Evolutionary conservation across 257 asterid species (phyloP).

Genomic region (Mitragyna speciosa): DNA sequence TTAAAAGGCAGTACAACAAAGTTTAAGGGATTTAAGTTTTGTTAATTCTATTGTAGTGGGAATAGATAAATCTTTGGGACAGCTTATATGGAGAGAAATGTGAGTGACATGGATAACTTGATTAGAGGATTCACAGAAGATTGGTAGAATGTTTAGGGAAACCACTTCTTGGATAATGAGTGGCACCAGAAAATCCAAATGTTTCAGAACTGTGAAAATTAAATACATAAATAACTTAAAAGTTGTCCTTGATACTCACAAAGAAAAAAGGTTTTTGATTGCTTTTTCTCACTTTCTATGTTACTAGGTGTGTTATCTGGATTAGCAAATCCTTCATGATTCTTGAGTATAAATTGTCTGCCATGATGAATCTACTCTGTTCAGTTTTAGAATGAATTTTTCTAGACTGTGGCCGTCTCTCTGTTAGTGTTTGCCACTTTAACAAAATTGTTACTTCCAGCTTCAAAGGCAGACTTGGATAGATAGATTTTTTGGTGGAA

Average conservation of each 20-base stretch:
- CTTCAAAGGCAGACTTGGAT: conserved; percentile 51
- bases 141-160: neutral
- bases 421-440: neutral
- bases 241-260: neutral
- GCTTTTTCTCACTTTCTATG: neutral
- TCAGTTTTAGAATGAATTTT: neutral
- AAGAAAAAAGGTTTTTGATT: neutral
- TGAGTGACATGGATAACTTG: neutral
- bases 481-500: conserved; percentile 54
- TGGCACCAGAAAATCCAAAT: neutral
- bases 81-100: neutral
- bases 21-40: neutral
- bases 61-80: neutral
- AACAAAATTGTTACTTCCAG: conserved; percentile 43
- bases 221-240: neutral
- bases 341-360: neutral
- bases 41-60: neutral
- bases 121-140: neutral
- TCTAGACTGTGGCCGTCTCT: neutral
- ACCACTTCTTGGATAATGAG: neutral
- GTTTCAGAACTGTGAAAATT: neutral
- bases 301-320: neutral
- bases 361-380: neutral
- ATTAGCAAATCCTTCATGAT: neutral
- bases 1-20: no score